Evolutionary conservation across 169 alveolate species (phyloP), one percentile per base, ranked within the genome.

Genomic region (Fabrea salina): DNA sequence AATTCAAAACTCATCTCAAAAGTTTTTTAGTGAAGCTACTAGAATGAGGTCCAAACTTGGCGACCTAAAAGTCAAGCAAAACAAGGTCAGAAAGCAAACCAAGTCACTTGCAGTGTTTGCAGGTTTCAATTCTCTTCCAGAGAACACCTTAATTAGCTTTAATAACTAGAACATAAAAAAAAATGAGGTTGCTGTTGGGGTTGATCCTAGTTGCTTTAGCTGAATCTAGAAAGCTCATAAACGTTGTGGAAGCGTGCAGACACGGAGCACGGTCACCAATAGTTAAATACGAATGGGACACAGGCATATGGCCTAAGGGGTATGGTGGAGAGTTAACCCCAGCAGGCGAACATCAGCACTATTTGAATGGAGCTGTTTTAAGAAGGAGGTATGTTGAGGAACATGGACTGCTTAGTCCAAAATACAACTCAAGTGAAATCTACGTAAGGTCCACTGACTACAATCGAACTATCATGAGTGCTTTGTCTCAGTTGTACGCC

Each of bases 401-500:
- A 44, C 8, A 2, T 25, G 13, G 64, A n/a, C 25, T 3, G 2
- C n/a, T 70, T 41, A 27, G 22, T n/a, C 16, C 16, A n/a, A 70
- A 25, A 7, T 16, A 70, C 1, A 70, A 16, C 3, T 13, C 79
- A 0, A 49, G n/a, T n/a, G 54, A 70, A 47, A 75, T 85, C 27
- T 81, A 81, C 70, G 80, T 84, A 5, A 67, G 82, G 13, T 59
- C 89, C 5, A 82, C 92, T 30, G 92, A 86, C 56, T 22, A 35
- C 2, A 86, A 86, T 59, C 75, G 94, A 54, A 86, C 94, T 7
- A 83, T 89, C 7, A 80, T 59, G 82, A 79, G 89, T 53, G 91
- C 90, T 30, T 75, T 67, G 22, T 66, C 86, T 11, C 77, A 70
- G 30, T 16, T 85, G 40, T 41, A 57, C 40, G 91, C 88, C 51